phyloP scores from a whole-genome alignment of 1,284 basidiomycete genomes.

The Xanthoconium separans region DNA sequence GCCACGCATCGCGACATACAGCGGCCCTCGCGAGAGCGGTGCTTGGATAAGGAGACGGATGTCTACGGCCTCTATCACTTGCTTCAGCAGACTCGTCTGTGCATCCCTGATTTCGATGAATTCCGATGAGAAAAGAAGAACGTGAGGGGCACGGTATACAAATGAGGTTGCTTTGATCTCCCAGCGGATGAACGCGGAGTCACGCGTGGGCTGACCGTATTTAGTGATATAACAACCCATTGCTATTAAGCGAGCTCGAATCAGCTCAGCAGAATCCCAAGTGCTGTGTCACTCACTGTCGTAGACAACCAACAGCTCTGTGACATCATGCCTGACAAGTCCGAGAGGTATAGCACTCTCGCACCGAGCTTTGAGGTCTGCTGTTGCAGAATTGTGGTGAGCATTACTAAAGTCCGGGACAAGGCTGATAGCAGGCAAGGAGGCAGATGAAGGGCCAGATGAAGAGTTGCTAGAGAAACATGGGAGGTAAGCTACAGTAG shows the following conservation, averaged over 20 bases:
- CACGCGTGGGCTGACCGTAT: constrained; percentile 61
- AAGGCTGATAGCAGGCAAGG: constrained; percentile 41
- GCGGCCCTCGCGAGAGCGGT: constrained; percentile 41
- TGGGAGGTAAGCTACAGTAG: background rate
- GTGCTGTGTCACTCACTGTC: constrained; percentile 49
- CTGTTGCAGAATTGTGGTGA: constrained; percentile 41
- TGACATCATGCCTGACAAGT: constrained; percentile 53
- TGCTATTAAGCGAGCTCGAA: constrained; percentile 32
- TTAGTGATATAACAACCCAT: constrained; percentile 74
- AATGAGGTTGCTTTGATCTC: constrained; percentile 63
- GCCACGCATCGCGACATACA: constrained; percentile 62
- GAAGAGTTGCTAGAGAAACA: constrained; percentile 38
- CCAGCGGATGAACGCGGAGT: constrained; percentile 68
- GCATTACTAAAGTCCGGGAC: constrained; percentile 62
- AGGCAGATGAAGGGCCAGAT: constrained; percentile 18
- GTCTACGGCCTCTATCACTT: constrained; percentile 69
- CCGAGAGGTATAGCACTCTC: constrained; percentile 64
- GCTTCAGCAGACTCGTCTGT: constrained; percentile 62
- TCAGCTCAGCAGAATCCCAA: background rate
- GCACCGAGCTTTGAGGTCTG: constrained; percentile 57
- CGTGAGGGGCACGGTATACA: constrained; percentile 54
- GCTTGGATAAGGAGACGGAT: constrained; percentile 54
- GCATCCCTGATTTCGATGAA: constrained; percentile 73
- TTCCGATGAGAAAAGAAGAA: constrained; percentile 68
- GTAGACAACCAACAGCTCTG: constrained; percentile 68